Evolutionary conservation across 2,329 filamentous ascomycete species (phyloP).

Genomic region (Fusarium poae): DNA sequence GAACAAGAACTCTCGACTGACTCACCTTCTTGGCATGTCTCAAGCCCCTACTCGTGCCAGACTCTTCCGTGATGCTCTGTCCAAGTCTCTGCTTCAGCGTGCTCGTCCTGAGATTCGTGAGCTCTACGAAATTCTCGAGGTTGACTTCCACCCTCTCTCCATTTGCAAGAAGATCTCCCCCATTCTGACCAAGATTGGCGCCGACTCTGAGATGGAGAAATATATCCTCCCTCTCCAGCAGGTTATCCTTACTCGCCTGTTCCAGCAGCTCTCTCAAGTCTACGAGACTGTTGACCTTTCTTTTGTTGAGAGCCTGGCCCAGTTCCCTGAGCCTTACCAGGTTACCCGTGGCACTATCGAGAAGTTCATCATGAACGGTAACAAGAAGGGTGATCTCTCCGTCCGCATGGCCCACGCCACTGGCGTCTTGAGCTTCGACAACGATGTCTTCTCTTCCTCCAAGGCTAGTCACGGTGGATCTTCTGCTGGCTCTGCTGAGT

Average conservation of each 20-base stretch:
- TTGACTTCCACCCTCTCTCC: constrained; percentile 98
- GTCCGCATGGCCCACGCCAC: constrained; percentile 97
- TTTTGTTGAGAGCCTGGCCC: constrained; percentile 92
- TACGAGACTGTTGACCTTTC: constrained; percentile 97
- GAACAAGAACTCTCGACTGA: constrained; percentile 98
- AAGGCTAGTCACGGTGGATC: constrained; percentile 91
- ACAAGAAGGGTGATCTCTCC: constrained; percentile 98
- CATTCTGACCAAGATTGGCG: constrained; percentile 92
- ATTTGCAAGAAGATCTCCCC: constrained; percentile 99
- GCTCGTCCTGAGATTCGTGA: constrained; percentile 95
- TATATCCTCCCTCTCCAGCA: constrained; percentile 97
- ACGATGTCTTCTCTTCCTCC: constrained; percentile 96
- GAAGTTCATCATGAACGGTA: constrained; percentile 99
- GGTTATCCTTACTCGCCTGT: constrained; percentile 96
- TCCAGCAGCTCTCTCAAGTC: constrained; percentile 98
- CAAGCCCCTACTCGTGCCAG: constrained; percentile 88
- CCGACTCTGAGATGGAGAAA: constrained; percentile 95
- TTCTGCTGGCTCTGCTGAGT: constrained; percentile 86
- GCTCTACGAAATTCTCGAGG: constrained; percentile 98
- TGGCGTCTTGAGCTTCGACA: constrained; percentile 95
- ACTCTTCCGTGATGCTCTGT: constrained; percentile 95
- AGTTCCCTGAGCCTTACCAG: constrained; percentile 97
- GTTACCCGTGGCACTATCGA: constrained; percentile 91
- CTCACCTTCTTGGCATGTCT: constrained; percentile 94
- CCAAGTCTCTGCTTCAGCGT: constrained; percentile 93